Base-by-base conservation (phyloP, 1,284 basidiomycete genomes). In the Cryptococcus hybrid region DNA sequence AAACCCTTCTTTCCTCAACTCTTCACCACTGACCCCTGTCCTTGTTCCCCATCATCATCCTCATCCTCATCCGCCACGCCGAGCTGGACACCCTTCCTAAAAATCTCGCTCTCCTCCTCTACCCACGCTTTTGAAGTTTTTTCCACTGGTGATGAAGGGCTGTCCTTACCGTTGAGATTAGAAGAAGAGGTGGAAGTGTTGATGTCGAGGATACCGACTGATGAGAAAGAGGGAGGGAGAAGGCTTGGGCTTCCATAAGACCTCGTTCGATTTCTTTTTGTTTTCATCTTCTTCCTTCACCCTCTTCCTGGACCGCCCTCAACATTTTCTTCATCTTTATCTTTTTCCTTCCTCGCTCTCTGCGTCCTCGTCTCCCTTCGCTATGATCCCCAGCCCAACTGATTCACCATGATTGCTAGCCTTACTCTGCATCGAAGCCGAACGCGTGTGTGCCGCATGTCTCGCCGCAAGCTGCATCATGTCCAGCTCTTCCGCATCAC, bases 91-190 rank as follows among this genome's bases (percentile, higher is more conserved):
- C 92, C 92, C 71, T 92, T 92, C 51, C 92, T 82, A 79, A 97
- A 97, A 37, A 96, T 87, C 75, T 96, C 92, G 1, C 89, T 90
- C 68, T 92, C 90, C 68, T 92, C 90, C 63, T 86, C 88, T 0
- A 92, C 87, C 87, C 88, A 89, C 54, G 81, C 85, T 64, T 84
- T 82, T 43, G 87, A 89, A 54, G 64, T 67, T 52, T 63, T 59
- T 49, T 64, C 74, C 52, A 64, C 68, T 45, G 66, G 73, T 44
- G 49, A 60, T 12, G 34, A 3, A 7, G 34, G 34, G 8, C n/a
- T 18, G 15, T 47, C 46, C 15, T 18, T n/a, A 13, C 15, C n/a
- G 12, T n/a, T 30, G 5, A 35, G 15, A 7, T n/a, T 13, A 5
- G 15, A 30, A 12, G 34, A 7, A 7, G 15, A 30, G 12, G 46